phyloP scores from a whole-genome alignment of 2,329 filamentous ascomycete species.

The Aspergillus thermomutatus region DNA sequence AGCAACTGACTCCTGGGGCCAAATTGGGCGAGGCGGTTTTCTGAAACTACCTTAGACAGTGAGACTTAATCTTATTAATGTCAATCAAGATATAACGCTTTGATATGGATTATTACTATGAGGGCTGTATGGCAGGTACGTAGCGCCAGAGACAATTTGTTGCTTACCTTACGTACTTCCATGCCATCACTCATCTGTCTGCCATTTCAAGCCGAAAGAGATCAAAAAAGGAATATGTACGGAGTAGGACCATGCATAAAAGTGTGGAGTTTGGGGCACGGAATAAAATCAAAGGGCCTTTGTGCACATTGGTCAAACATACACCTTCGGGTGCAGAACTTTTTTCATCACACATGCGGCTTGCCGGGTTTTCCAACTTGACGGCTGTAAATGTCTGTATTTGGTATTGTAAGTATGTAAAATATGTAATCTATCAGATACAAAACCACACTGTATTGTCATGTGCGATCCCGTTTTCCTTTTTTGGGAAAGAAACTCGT shows the following conservation, averaged over 20 bases:
- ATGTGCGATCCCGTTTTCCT: background rate
- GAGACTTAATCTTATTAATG: conserved; percentile 1
- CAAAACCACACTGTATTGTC: background rate
- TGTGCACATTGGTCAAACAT: background rate
- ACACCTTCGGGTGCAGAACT: conserved; percentile 17
- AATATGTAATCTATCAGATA: background rate
- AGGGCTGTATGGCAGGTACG: background rate
- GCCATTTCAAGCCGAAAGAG: background rate
- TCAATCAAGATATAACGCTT: background rate
- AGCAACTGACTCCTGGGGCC: background rate
- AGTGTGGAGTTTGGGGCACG: background rate
- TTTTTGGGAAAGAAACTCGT: conserved; percentile 7
- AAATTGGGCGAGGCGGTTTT: conserved; percentile 2
- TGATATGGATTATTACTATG: background rate
- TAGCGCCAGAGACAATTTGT: too few species aligned
- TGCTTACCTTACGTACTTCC: too few species aligned
- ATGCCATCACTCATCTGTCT: too few species aligned
- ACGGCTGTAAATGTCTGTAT: background rate
- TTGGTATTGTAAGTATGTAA: background rate
- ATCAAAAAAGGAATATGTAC: background rate
- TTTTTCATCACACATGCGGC: conserved; percentile 14
- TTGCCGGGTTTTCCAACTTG: conserved; percentile 6
- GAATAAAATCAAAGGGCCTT: background rate
- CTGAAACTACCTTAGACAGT: conserved; percentile 3
- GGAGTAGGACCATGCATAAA: background rate